Base-by-base conservation (phyloP, 345 rosid genomes). In the Salix viminalis region DNA sequence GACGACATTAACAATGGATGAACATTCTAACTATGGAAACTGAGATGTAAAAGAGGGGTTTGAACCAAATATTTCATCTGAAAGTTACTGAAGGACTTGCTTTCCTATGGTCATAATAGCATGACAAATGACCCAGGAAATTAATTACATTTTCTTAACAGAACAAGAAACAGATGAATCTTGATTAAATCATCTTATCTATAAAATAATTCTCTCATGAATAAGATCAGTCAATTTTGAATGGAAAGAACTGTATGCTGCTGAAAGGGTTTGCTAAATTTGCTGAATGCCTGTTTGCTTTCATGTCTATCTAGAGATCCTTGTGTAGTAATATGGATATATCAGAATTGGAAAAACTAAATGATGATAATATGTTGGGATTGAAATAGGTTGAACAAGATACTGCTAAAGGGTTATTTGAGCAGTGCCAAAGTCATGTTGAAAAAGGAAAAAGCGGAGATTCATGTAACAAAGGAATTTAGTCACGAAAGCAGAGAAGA, bases 401-500 rank as follows among this genome's bases (percentile, higher is more conserved):
- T 21, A 66, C 36, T 85, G 84, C 42, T 85, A 34, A 80, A 76
- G 80, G 82, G 76, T 5, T 85, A 80, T 73, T 39, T 85, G 44
- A 28, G 39, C 46, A 85, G 80, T 73, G 76, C 80, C 5, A 80
- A 82, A 65, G 74, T 67, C 44, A 71, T 82, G 46, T 15, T 85
- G 39, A 80, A 66, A 72, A 50, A 77, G 32, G 76, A 65, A 8
- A 39, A 65, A 15, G 80, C 84, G 7, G 88, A 85, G 80, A 78
- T 85, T 77, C 85, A 82, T 61, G 79, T 82, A 58, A 58, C 11
- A 75, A 78, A 82, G 88, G 88, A 79, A 54, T 30, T 42, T 85
- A 68, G 85, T 72, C 58, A 80, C 70, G 76, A 79, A 77, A 69
- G 88, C 82, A 37, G 76, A 73, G 56, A 80, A 80, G 77, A 72